These are phyloP conservation scores for Odontarrhena argentea DNA, from an alignment of 345 rosid species.

Conservation along the genomic window DNA sequence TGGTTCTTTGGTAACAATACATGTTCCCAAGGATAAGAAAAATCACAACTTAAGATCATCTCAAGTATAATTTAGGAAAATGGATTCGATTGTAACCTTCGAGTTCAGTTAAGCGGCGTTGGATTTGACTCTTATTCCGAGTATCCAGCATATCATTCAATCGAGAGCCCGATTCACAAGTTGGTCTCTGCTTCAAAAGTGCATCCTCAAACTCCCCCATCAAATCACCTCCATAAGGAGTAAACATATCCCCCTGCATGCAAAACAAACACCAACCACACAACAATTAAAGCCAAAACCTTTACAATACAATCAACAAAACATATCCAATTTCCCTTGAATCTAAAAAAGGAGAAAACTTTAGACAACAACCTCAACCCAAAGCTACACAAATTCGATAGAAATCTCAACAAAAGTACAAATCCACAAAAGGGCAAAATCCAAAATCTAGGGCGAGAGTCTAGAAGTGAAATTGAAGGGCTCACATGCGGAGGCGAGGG, in stretches of 20 bases:
- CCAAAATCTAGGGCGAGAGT: slow-evolving; percentile 13
- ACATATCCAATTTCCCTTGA: background rate
- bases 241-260: slow-evolving; percentile 48
- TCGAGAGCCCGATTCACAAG: slow-evolving; percentile 57
- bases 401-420: background rate
- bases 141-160: slow-evolving; percentile 56
- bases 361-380: background rate
- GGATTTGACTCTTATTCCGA: slow-evolving; percentile 59
- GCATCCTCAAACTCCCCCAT: slow-evolving; percentile 84
- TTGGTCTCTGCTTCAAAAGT: slow-evolving; percentile 61
- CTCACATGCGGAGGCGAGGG: slow-evolving; percentile 30
- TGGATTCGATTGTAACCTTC: slow-evolving; percentile 59
- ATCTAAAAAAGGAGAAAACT: background rate
- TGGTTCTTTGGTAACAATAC: background rate
- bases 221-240: slow-evolving; percentile 57
- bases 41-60: slow-evolving; percentile 1
- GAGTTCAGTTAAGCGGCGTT: slow-evolving; percentile 76
- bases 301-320: background rate
- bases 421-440: background rate
- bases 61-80: background rate
- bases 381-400: slow-evolving; percentile 18
- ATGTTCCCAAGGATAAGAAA: background rate
- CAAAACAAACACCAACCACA: slow-evolving; percentile 8
- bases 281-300: background rate
- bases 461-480: background rate